These are phyloP conservation scores for Colletotrichum acutatum DNA, from an alignment of 2,329 filamentous ascomycete genomes.

Conservation along the genomic window DNA sequence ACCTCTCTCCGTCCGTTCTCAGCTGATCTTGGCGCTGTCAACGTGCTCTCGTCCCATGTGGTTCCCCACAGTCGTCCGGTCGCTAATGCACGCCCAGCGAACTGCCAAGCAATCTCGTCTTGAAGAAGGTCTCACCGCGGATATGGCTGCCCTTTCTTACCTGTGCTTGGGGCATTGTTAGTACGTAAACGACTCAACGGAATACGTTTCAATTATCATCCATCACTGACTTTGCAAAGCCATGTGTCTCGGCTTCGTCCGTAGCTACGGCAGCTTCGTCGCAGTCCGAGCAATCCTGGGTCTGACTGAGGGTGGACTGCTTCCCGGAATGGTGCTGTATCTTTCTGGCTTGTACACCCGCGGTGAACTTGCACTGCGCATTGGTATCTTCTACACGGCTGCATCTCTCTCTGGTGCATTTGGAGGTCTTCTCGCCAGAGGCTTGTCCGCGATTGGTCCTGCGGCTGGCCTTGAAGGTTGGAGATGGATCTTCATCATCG, in stretches of 20 bases:
- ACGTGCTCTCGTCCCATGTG: slow-evolving; percentile 6
- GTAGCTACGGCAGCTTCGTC: slow-evolving; percentile 66
- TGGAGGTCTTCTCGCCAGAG: slow-evolving; percentile 70
- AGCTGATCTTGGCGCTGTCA: not conserved
- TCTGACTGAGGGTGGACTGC: slow-evolving; percentile 70
- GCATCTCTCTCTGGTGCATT: slow-evolving; percentile 74
- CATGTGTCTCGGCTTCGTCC: slow-evolving; percentile 66
- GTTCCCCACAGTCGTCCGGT: not conserved
- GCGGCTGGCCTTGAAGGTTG: slow-evolving; percentile 65
- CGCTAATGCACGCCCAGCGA: slow-evolving; percentile 54
- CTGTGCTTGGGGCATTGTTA: slow-evolving; percentile 67
- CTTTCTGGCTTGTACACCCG: slow-evolving; percentile 71
- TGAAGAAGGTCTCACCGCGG: slow-evolving; percentile 69
- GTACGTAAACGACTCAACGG: not conserved
- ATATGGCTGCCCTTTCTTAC: slow-evolving; percentile 70
- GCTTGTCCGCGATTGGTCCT: slow-evolving; percentile 68
- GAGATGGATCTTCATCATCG: slow-evolving; percentile 73
- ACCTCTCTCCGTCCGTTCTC: not conserved
- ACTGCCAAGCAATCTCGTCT: slow-evolving; percentile 71
- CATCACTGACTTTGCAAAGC: slow-evolving; percentile 37
- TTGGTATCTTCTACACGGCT: slow-evolving; percentile 76
- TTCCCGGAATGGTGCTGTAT: slow-evolving; percentile 77
- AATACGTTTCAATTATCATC: too few species aligned
- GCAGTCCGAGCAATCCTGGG: slow-evolving; percentile 71
- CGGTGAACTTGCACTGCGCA: slow-evolving; percentile 69